Evolutionary conservation across 495 filamentous ascomycete species (phyloP), one percentile per base, ranked within the genome.

Genomic region (Penicillium longicatenatum): DNA sequence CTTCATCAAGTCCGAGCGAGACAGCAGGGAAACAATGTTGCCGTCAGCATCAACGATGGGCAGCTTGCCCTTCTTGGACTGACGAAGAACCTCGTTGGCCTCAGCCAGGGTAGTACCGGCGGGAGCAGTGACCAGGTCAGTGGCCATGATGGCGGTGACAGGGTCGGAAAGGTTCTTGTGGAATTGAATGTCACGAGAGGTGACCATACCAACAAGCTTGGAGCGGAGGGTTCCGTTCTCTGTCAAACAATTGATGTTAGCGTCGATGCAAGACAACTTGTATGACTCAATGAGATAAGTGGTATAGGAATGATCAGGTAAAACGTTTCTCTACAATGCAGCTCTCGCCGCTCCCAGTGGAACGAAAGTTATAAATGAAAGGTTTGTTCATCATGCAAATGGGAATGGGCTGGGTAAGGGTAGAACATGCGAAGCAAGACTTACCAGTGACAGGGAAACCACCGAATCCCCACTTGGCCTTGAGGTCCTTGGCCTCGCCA

Each of bases 1-100:
- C 84, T 99, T 99, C 82, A 93, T 97, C 72, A 99, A 79, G 76
- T 99, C 94, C 55, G 92, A 95, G 67, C 94, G 91, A 24, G 93
- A 97, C 63, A 99, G 90, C 71, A 99, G 88, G 30, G 94, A 94
- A 42, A 96, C 86, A 22, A 98, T 84, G 77, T 97, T 96, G 57
- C 88, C 89, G 26, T 87, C 76, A 37, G 83, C 73, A 72, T 99
- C 95, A 31, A 99, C 88, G 60, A 98, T 97, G 39, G 95, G 94
- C 46, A 99, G 86, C 79, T 99, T 99, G 76, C 94, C 94, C 81
- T 98, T 99, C 86, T 97, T 97, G 26, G 95, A 98, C 70, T 88
- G 85, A 66, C 90, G 88, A 20, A 99, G 88, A 64, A 98, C 94
- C 51, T 84, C 84, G 75, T 99, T 99, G 62, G 94, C 94, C 74